A percentile compares a stretch with the other conserved stretches of the same genome.
phyloP scores from a whole-genome alignment of 176 grass and related monocot genomes.

The Stipa capillata region DNA sequence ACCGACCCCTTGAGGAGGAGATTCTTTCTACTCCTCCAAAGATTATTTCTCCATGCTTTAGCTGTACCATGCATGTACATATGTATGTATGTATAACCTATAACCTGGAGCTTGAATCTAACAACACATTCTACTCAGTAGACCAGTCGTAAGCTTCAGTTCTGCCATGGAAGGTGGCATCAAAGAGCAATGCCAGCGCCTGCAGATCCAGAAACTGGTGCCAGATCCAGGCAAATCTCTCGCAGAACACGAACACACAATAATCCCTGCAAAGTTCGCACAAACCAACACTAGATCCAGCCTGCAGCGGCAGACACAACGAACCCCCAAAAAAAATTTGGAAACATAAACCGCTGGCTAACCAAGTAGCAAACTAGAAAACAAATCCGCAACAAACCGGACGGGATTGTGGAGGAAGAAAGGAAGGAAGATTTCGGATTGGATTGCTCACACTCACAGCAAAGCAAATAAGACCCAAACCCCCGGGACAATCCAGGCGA shows the following conservation, averaged over 20 bases:
- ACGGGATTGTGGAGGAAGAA: not conserved
- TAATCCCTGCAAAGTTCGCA: not conserved
- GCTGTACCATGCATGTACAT: too few relatives aligned
- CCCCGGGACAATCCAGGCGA: not conserved
- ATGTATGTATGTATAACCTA: not conserved
- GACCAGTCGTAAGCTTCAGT: not conserved
- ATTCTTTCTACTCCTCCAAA: not conserved
- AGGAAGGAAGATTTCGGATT: not conserved
- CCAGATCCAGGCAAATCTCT: conserved; percentile 18
- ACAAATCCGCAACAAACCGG: not conserved
- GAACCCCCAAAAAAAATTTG: not conserved
- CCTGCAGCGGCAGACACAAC: not conserved
- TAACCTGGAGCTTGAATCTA: not conserved
- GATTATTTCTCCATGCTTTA: not conserved
- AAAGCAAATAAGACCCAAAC: not conserved
- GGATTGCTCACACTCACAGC: not conserved
- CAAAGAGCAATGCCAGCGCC: not conserved
- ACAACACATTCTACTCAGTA: not conserved
- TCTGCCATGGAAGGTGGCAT: not conserved
- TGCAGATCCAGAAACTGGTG: conserved; percentile 5
- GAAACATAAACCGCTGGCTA: not conserved
- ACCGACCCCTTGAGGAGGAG: not conserved
- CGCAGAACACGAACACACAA: not conserved
- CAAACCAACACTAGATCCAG: not conserved
- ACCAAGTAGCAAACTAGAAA: not conserved